Evolutionary conservation across 2,329 filamentous ascomycete genomes (phyloP).

Genomic region (Pochonia chlamydosporia): DNA sequence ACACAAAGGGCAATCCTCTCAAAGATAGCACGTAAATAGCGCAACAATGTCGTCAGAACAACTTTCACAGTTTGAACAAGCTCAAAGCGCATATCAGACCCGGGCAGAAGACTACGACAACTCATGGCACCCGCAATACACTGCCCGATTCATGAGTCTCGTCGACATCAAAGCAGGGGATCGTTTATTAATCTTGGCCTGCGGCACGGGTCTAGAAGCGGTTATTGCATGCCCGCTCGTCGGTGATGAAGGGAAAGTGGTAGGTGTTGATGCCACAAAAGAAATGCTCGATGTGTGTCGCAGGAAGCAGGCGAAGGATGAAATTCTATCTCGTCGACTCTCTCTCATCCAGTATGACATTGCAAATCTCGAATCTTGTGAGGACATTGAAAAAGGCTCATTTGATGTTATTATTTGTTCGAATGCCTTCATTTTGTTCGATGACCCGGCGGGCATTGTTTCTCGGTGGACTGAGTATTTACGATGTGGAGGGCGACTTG

Average conservation of each 20-base stretch:
- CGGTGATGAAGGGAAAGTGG: conserved; percentile 19
- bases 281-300: conserved; percentile 22
- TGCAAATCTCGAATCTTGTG: conserved; percentile 16
- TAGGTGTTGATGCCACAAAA: conserved; percentile 25
- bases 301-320: neutral
- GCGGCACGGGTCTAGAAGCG: conserved; percentile 28
- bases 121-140: conserved; percentile 27
- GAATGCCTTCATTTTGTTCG: conserved; percentile 27
- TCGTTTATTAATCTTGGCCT: conserved; percentile 24
- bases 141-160: conserved; percentile 22
- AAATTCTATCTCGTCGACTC: neutral
- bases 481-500: conserved; percentile 1
- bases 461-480: conserved; percentile 23
- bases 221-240: conserved; percentile 21
- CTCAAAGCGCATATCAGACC: conserved; percentile 24
- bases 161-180: conserved; percentile 18
- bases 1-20: too few relatives aligned
- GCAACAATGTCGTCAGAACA: neutral
- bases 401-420: conserved; percentile 29
- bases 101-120: conserved; percentile 26
- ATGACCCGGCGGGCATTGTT: conserved; percentile 18
- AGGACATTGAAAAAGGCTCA: conserved; percentile 13
- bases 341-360: conserved; percentile 21
- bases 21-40: too few relatives aligned
- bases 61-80: neutral